These are phyloP conservation scores for Oxyria digyna DNA, from an alignment of 148 eudicot genomes.

Conservation along the genomic window DNA sequence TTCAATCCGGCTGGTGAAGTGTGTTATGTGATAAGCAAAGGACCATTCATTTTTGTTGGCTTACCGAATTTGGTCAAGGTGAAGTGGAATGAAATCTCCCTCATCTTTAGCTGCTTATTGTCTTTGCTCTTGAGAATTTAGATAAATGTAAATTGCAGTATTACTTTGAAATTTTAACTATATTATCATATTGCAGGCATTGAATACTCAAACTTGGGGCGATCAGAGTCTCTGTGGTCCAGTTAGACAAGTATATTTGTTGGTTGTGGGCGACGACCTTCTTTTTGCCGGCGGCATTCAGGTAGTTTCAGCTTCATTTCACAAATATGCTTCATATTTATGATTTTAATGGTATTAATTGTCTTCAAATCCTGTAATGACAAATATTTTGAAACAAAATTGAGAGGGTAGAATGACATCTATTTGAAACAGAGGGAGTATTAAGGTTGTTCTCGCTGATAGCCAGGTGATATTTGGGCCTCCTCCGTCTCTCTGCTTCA, in stretches of 20 bases:
- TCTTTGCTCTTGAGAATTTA: neutral
- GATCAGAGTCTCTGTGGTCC: conserved; percentile 83
- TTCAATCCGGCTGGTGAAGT: conserved; percentile 67
- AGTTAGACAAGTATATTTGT: conserved; percentile 80
- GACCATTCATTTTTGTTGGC: conserved; percentile 93
- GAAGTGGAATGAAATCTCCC: conserved; percentile 16
- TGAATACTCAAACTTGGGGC: conserved; percentile 60
- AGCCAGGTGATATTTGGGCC: no score
- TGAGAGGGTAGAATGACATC: no score
- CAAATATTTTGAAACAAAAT: no score
- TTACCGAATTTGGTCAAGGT: conserved; percentile 87
- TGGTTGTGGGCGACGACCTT: conserved; percentile 79
- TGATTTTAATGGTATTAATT: no score
- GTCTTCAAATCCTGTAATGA: no score
- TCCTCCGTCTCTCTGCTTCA: no score
- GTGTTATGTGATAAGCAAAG: conserved; percentile 91
- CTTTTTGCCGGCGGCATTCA: conserved; percentile 86
- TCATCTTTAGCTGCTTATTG: neutral
- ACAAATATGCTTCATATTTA: neutral
- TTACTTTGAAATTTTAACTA: conserved; percentile 3
- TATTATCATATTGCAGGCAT: conserved; percentile 38
- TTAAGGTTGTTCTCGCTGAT: no score
- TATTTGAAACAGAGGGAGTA: no score
- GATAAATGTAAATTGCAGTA: neutral
- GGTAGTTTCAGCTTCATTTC: conserved; percentile 23